Base-by-base conservation (phyloP, 2,329 filamentous ascomycete genomes). In the Pyrenochaeta sp. region DNA sequence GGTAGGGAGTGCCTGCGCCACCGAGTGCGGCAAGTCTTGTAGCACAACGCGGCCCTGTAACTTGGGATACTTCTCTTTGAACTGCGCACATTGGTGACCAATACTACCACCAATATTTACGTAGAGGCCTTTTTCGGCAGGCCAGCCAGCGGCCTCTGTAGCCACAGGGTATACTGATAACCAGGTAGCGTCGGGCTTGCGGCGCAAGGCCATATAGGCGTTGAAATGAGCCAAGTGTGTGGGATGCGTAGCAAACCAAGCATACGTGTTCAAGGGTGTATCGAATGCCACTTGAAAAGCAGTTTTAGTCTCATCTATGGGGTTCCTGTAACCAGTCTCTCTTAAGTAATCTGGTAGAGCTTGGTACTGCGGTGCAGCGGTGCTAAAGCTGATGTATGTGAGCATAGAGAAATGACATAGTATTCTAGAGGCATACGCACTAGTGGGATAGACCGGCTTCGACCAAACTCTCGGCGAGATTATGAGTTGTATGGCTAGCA, bases 31-130 rank as follows among this genome's bases (percentile, higher is more conserved):
- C 73, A 51, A 60, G 51, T 82, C 80, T 51, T 82, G 75, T 2
- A 82, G 58, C 14, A 81, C 63, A 5, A 80, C 56, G 5, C 69
- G 62, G 0, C 74, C 74, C 1, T 79, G 48, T n/a, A n/a, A n/a
- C 27, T 67, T 45, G 4, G 75, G 74, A 42, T 68, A 73, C 30
- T 63, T 68, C 15, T 63, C 56, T 36, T 64, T 70, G 5, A 81
- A 63, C 7, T 64, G 54, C 4, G 64, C 59, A n/a, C 71, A 71
- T 37, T 78, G 74, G 12, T 80, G 75, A 1, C 78, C 78, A 6
- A 69, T 63, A 2, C 72, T 73, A 36, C 79, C 77, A 6, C 77
- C 77, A 12, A 81, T 64, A 53, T 81, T 77, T 4, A 81, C 76
- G 35, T 79, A 69, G 30, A 79, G 45, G 9, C 45, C 52, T 40